Evolutionary conservation across 495 filamentous ascomycete species (phyloP).

Genomic region (Aspergillus ellipticus): DNA sequence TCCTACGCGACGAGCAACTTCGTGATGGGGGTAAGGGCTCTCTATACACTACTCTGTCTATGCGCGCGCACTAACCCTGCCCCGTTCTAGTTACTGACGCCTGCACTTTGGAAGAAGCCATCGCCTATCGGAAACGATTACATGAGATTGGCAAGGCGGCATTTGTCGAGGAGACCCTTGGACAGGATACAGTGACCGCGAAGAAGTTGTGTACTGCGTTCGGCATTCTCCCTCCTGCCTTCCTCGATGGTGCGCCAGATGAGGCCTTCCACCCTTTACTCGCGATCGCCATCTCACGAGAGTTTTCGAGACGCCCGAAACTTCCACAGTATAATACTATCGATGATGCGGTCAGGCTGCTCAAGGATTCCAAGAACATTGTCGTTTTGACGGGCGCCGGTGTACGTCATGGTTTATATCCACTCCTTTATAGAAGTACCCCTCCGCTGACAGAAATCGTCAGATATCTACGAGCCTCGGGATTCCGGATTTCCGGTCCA

Average conservation of each 20-base stretch:
- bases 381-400: slow-evolving; percentile 93
- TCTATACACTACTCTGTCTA: slow-evolving; percentile 7
- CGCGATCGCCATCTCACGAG: slow-evolving; percentile 72
- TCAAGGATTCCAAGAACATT: slow-evolving; percentile 74
- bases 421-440: background rate
- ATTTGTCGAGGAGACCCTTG: slow-evolving; percentile 72
- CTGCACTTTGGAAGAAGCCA: slow-evolving; percentile 72
- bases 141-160: slow-evolving; percentile 69
- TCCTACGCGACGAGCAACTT: slow-evolving; percentile 58
- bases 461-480: slow-evolving; percentile 72
- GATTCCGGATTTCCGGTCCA: slow-evolving; percentile 67
- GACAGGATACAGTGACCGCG: slow-evolving; percentile 62
- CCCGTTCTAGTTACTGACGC: slow-evolving; percentile 45
- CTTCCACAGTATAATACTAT: slow-evolving; percentile 78
- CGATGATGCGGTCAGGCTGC: slow-evolving; percentile 77
- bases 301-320: slow-evolving; percentile 77
- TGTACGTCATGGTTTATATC: slow-evolving; percentile 33
- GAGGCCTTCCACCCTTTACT: slow-evolving; percentile 72
- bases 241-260: slow-evolving; percentile 71
- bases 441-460: background rate
- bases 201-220: slow-evolving; percentile 93
- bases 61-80: slow-evolving; percentile 5
- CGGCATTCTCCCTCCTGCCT: slow-evolving; percentile 70
- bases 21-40: slow-evolving; percentile 49
- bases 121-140: slow-evolving; percentile 62